A percentile compares a stretch with the other conserved stretches of the same genome.
These are phyloP conservation scores for Calonectria leucothoes DNA, from an alignment of 2,329 filamentous ascomycete genomes.

Conservation along the genomic window DNA sequence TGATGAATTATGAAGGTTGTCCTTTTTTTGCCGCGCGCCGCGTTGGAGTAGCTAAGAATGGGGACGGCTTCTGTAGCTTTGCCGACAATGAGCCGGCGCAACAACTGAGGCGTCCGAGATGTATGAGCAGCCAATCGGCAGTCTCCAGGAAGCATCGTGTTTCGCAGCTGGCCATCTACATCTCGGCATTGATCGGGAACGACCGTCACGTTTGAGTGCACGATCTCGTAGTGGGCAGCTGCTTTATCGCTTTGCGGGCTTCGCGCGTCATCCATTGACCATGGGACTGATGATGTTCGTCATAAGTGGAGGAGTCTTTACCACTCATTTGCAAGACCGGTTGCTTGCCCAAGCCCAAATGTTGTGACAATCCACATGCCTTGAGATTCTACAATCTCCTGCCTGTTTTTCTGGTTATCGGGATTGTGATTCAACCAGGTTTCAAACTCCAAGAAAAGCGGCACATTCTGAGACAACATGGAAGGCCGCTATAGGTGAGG, in stretches of 20 bases:
- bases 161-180: not conserved
- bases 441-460: not conserved
- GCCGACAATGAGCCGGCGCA: slow-evolving; percentile 44
- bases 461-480: not conserved
- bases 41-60: slow-evolving; percentile 30
- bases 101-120: slow-evolving; percentile 7
- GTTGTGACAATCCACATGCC: not conserved
- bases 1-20: slow-evolving; percentile 35
- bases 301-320: not conserved
- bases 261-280: not conserved
- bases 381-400: no score
- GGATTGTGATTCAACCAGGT: not conserved
- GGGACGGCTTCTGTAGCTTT: slow-evolving; percentile 26
- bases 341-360: not conserved
- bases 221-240: not conserved
- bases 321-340: not conserved
- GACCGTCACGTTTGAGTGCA: not conserved
- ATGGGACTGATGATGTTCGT: not conserved
- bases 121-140: slow-evolving; percentile 16
- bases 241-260: not conserved
- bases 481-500: no score
- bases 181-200: not conserved
- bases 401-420: not conserved
- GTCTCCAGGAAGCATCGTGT: slow-evolving; percentile 15
- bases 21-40: slow-evolving; percentile 41